Base-by-base conservation (phyloP, 345 rosid species). In the Viola odorata region DNA sequence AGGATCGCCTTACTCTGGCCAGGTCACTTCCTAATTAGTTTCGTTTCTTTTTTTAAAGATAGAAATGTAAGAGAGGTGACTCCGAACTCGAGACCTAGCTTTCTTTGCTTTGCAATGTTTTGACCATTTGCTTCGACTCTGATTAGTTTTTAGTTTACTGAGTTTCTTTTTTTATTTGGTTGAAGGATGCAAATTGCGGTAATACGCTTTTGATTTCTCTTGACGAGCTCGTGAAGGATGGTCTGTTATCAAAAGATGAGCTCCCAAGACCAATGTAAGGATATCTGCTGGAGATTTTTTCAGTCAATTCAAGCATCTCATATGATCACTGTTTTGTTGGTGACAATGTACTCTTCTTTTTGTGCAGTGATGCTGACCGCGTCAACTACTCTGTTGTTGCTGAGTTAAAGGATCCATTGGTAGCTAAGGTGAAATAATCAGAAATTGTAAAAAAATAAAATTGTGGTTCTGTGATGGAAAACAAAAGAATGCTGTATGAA, bases 141-240 rank as follows among this genome's bases (percentile, higher is more conserved):
- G 9, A 53, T 23, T 53, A 13, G 15, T 40, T 12, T 41, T 15
- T 61, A 3, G 47, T 16, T 13, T 17, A 16, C 4, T 64, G 37
- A 36, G 12, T 53, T 52, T 53, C 17, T 66, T 70, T 47, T n/a
- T n/a, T n/a, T n/a, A n/a, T n/a, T n/a, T n/a, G n/a, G n/a, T n/a
- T 53, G 12, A 77, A 92, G 98, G 98, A 92, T 76, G 98, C 98
- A 36, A 89, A 92, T 70, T 92, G 96, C 70, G 98, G 96, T 32
- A 92, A 86, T 52, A 84, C 88, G 15, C 78, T 92, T 60, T 81
- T 92, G 82, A 92, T 92, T 77, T 92, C 96, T 40, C 88, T 92
- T 23, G 94, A 84, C 49, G 96, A 92, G 87, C 96, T 89, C 60
- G 91, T 87, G 0, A 84, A 79, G 63, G 96, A 89, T 63, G 96